Percentiles rank a stretch among this genome's conserved stretches.
Conservation (phyloP, 2,329 filamentous ascomycete genomes). For the Colletotrichum phormii region DNA sequence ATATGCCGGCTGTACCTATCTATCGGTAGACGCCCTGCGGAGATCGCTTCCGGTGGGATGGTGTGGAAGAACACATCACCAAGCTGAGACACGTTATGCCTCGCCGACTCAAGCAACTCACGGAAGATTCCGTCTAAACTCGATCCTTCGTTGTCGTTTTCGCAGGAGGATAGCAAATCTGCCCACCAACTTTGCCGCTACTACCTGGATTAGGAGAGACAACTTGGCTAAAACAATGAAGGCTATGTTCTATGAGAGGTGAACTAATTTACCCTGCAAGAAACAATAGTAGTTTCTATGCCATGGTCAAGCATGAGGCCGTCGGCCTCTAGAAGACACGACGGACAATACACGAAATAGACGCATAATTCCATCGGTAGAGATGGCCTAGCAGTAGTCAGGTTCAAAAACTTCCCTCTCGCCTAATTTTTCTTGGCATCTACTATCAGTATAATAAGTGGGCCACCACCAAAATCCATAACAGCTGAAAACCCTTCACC, state of each 20-base stretch:
- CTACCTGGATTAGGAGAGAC: background rate
- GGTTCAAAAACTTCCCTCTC: no score
- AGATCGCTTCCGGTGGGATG: background rate
- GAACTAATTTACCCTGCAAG: background rate
- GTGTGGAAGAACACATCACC: background rate
- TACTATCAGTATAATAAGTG: no score
- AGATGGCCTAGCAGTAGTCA: no score
- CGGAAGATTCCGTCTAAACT: background rate
- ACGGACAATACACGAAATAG: no score
- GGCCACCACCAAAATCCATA: no score
- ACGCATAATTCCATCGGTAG: no score
- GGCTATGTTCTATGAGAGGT: background rate
- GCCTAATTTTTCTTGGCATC: no score
- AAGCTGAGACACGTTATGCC: background rate
- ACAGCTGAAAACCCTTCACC: no score
- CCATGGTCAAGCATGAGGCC: no score
- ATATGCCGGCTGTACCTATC: background rate
- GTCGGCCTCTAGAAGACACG: no score
- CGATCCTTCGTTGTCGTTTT: background rate
- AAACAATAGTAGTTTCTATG: no score
- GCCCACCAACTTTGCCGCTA: background rate
- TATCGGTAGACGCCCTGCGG: background rate
- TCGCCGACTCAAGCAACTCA: background rate
- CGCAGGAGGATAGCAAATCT: background rate
- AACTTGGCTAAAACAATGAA: background rate